phyloP scores from a whole-genome alignment of 768 basidiomycete species.

The Suillus paluster region DNA sequence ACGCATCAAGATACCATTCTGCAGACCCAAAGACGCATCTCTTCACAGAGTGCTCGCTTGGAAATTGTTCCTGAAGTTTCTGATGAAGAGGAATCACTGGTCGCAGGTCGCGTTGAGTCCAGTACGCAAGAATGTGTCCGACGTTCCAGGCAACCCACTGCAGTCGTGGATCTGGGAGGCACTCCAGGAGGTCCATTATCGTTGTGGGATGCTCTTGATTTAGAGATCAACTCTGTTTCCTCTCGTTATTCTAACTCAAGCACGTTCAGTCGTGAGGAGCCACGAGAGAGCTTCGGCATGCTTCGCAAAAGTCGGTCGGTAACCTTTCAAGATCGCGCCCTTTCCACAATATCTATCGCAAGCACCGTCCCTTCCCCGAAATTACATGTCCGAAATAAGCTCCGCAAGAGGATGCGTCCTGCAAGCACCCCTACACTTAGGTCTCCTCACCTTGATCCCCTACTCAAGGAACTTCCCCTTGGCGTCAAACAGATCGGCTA shows the following conservation, averaged over 20 bases:
- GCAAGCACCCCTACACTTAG: slow-evolving; percentile 33
- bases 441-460: slow-evolving; percentile 19
- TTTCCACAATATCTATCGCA: slow-evolving; percentile 42
- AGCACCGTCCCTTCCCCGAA: slow-evolving; percentile 38
- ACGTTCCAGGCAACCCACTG: slow-evolving; percentile 1
- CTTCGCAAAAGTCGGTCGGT: slow-evolving; percentile 33
- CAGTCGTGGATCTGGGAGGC: slow-evolving; percentile 18
- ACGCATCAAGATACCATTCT: not conserved
- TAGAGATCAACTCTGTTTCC: slow-evolving; percentile 29
- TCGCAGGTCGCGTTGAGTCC: slow-evolving; percentile 10
- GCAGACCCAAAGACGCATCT: slow-evolving; percentile 15
- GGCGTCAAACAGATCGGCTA: slow-evolving; percentile 36
- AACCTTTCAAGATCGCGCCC: slow-evolving; percentile 14
- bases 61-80: slow-evolving; percentile 19
- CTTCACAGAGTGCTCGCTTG: slow-evolving; percentile 12
- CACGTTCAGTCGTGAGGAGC: slow-evolving; percentile 13
- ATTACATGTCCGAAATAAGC: slow-evolving; percentile 40
- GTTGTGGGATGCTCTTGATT: slow-evolving; percentile 53
- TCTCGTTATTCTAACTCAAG: slow-evolving; percentile 16
- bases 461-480: slow-evolving; percentile 40
- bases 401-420: slow-evolving; percentile 43
- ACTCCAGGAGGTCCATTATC: slow-evolving; percentile 31
- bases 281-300: slow-evolving; percentile 26
- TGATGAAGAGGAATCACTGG: slow-evolving; percentile 21
- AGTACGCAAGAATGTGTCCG: not conserved